Evolutionary conservation across 306 rosid genomes (phyloP).

Genomic region (Canavalia gladiata): DNA sequence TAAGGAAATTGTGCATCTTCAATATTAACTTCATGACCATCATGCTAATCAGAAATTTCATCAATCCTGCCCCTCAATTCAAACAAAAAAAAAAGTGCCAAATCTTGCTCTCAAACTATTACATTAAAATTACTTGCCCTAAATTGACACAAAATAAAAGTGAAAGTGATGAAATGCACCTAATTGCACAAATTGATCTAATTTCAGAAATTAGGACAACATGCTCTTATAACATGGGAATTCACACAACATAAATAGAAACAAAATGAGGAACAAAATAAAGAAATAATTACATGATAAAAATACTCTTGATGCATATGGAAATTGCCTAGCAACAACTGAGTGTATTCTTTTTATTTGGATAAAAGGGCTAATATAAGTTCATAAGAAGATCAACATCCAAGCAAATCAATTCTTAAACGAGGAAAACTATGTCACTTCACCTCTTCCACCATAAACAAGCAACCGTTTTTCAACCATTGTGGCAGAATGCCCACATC

Average conservation of each 20-base stretch:
- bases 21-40: conserved; percentile 1
- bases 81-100: conserved; percentile 5
- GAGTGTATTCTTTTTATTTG: conserved; percentile 3
- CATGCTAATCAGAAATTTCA: conserved; percentile 25
- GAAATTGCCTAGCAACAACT: neutral
- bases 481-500: conserved; percentile 94
- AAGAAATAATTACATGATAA: conserved; percentile 25
- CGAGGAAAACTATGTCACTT: conserved; percentile 41
- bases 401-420: conserved; percentile 32
- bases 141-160: conserved; percentile 18
- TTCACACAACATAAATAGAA: conserved; percentile 21
- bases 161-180: conserved; percentile 26
- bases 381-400: neutral
- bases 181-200: neutral
- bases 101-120: conserved; percentile 13
- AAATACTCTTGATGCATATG: neutral
- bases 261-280: conserved; percentile 30
- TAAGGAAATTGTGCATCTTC: neutral
- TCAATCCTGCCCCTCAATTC: conserved; percentile 2
- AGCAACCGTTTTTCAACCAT: conserved; percentile 94
- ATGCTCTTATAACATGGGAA: conserved; percentile 9
- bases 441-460: conserved; percentile 97
- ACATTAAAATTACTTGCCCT: conserved; percentile 12
- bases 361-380: conserved; percentile 6
- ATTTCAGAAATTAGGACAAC: conserved; percentile 32